phyloP scores from a whole-genome alignment of 176 grass and related monocot genomes.

The Rhipidocladum racemiflorum region DNA sequence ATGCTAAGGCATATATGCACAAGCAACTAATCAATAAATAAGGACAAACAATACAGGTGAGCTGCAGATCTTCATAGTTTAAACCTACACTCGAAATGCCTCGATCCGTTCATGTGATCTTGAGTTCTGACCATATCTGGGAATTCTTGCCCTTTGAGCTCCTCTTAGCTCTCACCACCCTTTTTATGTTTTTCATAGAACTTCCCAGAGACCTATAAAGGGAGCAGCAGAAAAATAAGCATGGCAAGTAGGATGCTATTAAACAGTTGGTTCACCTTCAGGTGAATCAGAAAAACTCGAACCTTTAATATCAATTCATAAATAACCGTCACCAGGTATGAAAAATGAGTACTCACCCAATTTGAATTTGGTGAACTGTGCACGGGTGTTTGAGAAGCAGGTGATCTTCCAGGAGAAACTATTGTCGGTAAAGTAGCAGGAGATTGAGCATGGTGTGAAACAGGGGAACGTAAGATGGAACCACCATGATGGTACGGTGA shows the following conservation, averaged over 20 bases:
- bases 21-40: slow-evolving; percentile 57
- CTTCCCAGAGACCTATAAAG: slow-evolving; percentile 57
- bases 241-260: background rate
- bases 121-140: background rate
- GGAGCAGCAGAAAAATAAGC: background rate
- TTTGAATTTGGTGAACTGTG: slow-evolving; percentile 33
- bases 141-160: background rate
- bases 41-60: slow-evolving; percentile 12
- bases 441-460: slow-evolving; percentile 41
- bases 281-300: background rate
- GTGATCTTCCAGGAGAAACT: slow-evolving; percentile 56
- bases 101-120: slow-evolving; percentile 10
- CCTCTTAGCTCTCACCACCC: slow-evolving; percentile 35
- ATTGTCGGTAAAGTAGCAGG: slow-evolving; percentile 39
- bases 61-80: background rate
- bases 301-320: background rate
- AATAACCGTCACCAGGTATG: background rate
- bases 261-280: slow-evolving; percentile 2
- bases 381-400: slow-evolving; percentile 20
- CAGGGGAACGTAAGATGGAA: slow-evolving; percentile 48
- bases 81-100: slow-evolving; percentile 12
- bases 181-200: slow-evolving; percentile 55
- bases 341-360: slow-evolving; percentile 32
- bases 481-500: slow-evolving; percentile 53
- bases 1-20: slow-evolving; percentile 44